Evolutionary conservation across 306 rosid genomes (phyloP).

Genomic region (Phaseolus lunatus): DNA sequence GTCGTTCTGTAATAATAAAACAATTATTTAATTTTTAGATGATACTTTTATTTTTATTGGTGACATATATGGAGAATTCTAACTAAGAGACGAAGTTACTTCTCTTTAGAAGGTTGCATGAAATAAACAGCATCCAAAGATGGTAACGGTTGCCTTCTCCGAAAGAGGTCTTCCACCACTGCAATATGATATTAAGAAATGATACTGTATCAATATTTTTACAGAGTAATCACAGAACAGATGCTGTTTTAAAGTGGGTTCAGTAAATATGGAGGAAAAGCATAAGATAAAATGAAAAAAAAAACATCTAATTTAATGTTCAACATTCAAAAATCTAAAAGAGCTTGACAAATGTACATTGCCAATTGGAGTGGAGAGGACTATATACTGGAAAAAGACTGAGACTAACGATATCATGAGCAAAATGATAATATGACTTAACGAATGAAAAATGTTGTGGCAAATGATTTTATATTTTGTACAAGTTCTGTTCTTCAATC

Average conservation of each 20-base stretch:
- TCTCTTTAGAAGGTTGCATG: conserved; percentile 91
- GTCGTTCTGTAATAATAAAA: conserved; percentile 14
- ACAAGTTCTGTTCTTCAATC: neutral
- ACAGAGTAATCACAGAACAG: conserved; percentile 5
- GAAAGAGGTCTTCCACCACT: conserved; percentile 98
- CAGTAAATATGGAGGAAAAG: conserved; percentile 22
- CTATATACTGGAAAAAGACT: conserved; percentile 3
- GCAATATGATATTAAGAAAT: conserved; percentile 49
- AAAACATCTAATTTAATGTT: conserved; percentile 6
- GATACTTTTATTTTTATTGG: neutral
- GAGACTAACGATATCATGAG: conserved; percentile 18
- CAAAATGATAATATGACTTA: conserved; percentile 28
- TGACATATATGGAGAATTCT: conserved; percentile 11
- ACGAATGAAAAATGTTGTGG: conserved; percentile 6
- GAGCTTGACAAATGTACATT: conserved; percentile 6
- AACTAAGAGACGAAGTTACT: conserved; percentile 59
- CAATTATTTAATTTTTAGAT: conserved; percentile 15
- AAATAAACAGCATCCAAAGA: conserved; percentile 90
- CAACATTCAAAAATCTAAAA: conserved; percentile 8
- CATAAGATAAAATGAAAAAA: neutral
- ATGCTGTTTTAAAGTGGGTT: conserved; percentile 1
- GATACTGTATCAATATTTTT: conserved; percentile 31
- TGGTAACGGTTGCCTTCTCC: conserved; percentile 96
- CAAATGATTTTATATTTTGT: neutral
- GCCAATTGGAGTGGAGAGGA: neutral